Percentiles rank a stretch among this genome's conserved stretches.
Conservation (phyloP, 805 yeast species). For the Blastobotrys peoriensis region DNA sequence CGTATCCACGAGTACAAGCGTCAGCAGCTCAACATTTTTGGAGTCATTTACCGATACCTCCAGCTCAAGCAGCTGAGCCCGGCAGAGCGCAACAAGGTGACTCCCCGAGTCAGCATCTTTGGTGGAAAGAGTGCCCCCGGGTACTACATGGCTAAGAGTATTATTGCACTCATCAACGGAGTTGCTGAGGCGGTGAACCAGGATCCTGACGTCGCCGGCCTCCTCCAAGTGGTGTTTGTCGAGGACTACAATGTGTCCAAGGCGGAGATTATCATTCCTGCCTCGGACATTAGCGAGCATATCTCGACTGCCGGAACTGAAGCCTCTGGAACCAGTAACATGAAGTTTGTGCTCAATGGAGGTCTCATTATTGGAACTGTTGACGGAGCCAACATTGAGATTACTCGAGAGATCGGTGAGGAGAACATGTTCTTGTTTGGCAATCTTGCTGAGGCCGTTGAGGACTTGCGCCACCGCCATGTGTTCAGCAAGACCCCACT, state of each 20-base stretch:
- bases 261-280: slow-evolving; percentile 87
- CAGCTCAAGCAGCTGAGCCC: slow-evolving; percentile 62
- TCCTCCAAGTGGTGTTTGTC: slow-evolving; percentile 78
- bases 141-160: slow-evolving; percentile 87
- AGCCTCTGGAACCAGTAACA: slow-evolving; percentile 92
- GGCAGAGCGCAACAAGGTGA: slow-evolving; percentile 54
- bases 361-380: slow-evolving; percentile 93
- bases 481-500: slow-evolving; percentile 51
- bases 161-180: slow-evolving; percentile 76
- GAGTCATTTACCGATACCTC: slow-evolving; percentile 78
- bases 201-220: slow-evolving; percentile 66
- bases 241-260: slow-evolving; percentile 93
- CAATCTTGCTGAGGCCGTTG: slow-evolving; percentile 83
- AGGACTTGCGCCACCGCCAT: slow-evolving; percentile 74
- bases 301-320: slow-evolving; percentile 97
- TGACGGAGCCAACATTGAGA: slow-evolving; percentile 95
- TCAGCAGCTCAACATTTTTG: slow-evolving; percentile 88
- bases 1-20: slow-evolving; percentile 95
- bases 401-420: slow-evolving; percentile 89
- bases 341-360: slow-evolving; percentile 93
- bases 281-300: slow-evolving; percentile 86
- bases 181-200: slow-evolving; percentile 76
- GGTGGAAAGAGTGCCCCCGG: slow-evolving; percentile 99
- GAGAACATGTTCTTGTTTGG: slow-evolving; percentile 91
- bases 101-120: slow-evolving; percentile 72